Evolutionary conservation across 495 filamentous ascomycete species (phyloP), one percentile per base, ranked within the genome.

Genomic region (Podospora anserina): DNA sequence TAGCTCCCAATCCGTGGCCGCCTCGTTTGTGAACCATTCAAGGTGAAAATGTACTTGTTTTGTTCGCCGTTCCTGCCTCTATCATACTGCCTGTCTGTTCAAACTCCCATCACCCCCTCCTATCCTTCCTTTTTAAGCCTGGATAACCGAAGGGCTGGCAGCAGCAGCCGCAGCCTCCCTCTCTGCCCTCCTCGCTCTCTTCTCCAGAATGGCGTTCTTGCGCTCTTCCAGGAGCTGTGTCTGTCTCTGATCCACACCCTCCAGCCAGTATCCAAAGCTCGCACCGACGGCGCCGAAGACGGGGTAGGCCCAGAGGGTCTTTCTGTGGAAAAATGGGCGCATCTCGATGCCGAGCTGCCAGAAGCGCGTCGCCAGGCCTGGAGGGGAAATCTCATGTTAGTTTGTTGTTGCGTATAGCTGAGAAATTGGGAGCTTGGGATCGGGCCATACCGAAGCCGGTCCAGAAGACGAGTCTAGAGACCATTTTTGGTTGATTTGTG

Each of bases 281-380:
- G 89, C 94, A 70, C 94, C 93, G 65, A 91, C 85, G 68, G 84
- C 87, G 28, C 86, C 92, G 78, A 93, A 99, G 76, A 97, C 78
- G 63, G 96, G 94, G 81, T 96, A 99, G n/a, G 86, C 92, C 90
- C 90, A 94, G 69, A 95, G 84, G 55, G 90, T 88, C 76, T 88
- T 83, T 67, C 82, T 85, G 78, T 87, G 87, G 84, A 97, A 90
- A 78, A 96, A 88, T 20, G 95, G 95, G 66, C 95, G 94, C 94
- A 97, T 96, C 82, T 99, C 94, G 75, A 99, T 93, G 72, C 93
- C 96, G 78, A 98, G 90, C 81, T 97, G 94, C 92, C 92, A 97
- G 79, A 92, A 82, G 71, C 94, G 93, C 77, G 94, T 90, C 75
- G 88, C 92, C 76, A 96, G 77, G 84, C 95, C 95, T 99, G 68